Base-by-base conservation (phyloP, 2,329 filamentous ascomycete genomes). In the Ceratocystis colombiana region DNA sequence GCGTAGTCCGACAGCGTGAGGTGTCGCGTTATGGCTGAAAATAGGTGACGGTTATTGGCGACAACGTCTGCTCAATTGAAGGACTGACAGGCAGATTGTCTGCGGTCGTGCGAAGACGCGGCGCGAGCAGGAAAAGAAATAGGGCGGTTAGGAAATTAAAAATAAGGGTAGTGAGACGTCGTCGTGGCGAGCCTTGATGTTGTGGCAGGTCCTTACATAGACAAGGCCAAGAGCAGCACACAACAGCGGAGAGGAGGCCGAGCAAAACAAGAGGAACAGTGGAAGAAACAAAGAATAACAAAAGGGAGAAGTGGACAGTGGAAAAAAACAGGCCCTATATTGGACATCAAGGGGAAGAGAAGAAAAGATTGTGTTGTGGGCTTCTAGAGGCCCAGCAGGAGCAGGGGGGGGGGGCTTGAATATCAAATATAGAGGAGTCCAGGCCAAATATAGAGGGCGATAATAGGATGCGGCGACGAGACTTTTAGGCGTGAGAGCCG, bases 291-390 rank as follows among this genome's bases (percentile, higher is more conserved):
- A 41, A 41, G 37, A 41, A 12, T 12, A 53, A 28, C 5, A 30
- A 59, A 59, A 30, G 53, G 53, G 53, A 59, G 53, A 59, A 20
- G 25, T 3, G 53, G 33, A 33, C 6, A 20, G 28, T 3, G n/a
- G 28, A 37, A 59, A 25, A 2, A 20, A 17, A 59, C 28, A 59
- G 15, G 48, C 53, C 53, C 53, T 59, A 59, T 59, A 59, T 59
- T 59, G 53, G 53, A n/a, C 28, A 25, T 53, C 8, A 25, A 53
- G 20, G 22, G 22, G 48, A 53, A 15, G 20, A 53, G 8, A 22
- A 53, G 20, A 48, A 30, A 55, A 55, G 50, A 22, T 5, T 8
- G n/a, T 8, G 15, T 30, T 59, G 48, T 59, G 53, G 28, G 25
- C 53, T 15, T 17, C 53, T 30, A 33, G 53, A 33, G 53, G 25